Evolutionary conservation across 1,284 basidiomycete species (phyloP).

Genomic region (Schizophyllum amplum): DNA sequence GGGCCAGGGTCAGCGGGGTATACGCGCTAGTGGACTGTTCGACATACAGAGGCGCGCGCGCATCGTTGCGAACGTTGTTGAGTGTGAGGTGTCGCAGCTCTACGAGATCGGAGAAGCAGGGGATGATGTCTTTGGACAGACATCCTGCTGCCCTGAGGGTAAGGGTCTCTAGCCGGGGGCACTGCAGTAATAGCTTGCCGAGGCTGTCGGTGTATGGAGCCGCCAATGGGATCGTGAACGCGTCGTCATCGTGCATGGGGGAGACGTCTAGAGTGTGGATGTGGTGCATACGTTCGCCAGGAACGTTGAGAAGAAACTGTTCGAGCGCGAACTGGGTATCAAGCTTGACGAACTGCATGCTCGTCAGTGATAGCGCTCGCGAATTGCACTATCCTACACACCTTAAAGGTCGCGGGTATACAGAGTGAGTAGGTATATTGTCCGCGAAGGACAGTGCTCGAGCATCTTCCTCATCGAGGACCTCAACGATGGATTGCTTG

Average conservation of each 20-base stretch:
- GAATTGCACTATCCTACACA: conserved; percentile 20
- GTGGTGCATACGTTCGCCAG: conserved; percentile 40
- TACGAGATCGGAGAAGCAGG: conserved; percentile 42
- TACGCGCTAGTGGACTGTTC: conserved; percentile 7
- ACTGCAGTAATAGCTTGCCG: conserved; percentile 39
- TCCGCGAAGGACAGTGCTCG: conserved; percentile 34
- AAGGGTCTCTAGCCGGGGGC: conserved; percentile 41
- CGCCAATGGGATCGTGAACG: conserved; percentile 6
- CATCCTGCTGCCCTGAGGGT: conserved; percentile 45
- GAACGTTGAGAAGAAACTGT: conserved; percentile 49
- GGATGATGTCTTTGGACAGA: conserved; percentile 39
- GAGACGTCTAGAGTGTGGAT: conserved; percentile 46
- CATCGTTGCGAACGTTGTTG: conserved; percentile 44
- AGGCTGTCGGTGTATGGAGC: conserved; percentile 33
- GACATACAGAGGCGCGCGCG: conserved; percentile 49
- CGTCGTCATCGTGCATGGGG: conserved; percentile 25
- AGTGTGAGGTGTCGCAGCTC: conserved; percentile 45
- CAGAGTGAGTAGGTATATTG: conserved; percentile 43
- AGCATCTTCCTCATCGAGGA: conserved; percentile 38
- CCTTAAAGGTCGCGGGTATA: conserved; percentile 52
- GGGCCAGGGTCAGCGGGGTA: conserved; percentile 10
- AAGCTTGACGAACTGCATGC: conserved; percentile 41
- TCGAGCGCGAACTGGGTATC: conserved; percentile 34
- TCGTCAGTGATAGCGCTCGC: conserved; percentile 6
- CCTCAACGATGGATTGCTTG: conserved; percentile 46